These are phyloP conservation scores for Blumeria graminis DNA, from an alignment of 2,329 filamentous ascomycete genomes.

Conservation along the genomic window DNA sequence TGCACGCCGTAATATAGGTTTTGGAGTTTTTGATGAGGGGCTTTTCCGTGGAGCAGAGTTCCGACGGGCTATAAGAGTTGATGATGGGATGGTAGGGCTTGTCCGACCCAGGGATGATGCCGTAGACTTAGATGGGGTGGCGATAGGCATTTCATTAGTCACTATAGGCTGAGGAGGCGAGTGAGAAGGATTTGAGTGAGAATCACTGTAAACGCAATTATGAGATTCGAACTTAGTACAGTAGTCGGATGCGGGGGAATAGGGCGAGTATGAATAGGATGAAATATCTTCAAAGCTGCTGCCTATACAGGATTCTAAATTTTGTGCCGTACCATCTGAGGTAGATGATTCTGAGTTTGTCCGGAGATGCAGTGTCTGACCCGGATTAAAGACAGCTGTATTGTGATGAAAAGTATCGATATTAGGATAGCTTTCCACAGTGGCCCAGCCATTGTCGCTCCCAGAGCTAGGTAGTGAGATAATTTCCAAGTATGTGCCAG, in stretches of 20 bases:
- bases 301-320: conserved; percentile 24
- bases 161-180: conserved; percentile 17
- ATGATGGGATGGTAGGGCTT: conserved; percentile 32
- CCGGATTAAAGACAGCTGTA: conserved; percentile 61
- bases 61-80: conserved; percentile 40
- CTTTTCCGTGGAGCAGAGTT: conserved; percentile 45
- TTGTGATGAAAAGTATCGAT: conserved; percentile 41
- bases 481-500: conserved; percentile 63
- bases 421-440: conserved; percentile 51
- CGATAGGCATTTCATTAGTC: conserved; percentile 40
- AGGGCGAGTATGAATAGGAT: conserved; percentile 38
- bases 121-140: conserved; percentile 41
- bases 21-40: conserved; percentile 45
- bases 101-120: conserved; percentile 33
- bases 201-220: conserved; percentile 35
- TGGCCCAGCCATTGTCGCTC: conserved; percentile 69
- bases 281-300: conserved; percentile 62
- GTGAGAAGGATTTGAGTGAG: conserved; percentile 10
- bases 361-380: conserved; percentile 70
- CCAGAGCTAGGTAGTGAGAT: conserved; percentile 57
- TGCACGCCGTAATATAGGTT: conserved; percentile 59
- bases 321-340: conserved; percentile 40
- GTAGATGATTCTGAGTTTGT: conserved; percentile 69
- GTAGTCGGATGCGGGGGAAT: conserved; percentile 62
- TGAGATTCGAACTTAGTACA: conserved; percentile 36